Percentiles rank a stretch among this genome's conserved stretches.
These are phyloP conservation scores for Diaporthe destruens DNA, from an alignment of 2,329 filamentous ascomycete genomes.

Conservation along the genomic window DNA sequence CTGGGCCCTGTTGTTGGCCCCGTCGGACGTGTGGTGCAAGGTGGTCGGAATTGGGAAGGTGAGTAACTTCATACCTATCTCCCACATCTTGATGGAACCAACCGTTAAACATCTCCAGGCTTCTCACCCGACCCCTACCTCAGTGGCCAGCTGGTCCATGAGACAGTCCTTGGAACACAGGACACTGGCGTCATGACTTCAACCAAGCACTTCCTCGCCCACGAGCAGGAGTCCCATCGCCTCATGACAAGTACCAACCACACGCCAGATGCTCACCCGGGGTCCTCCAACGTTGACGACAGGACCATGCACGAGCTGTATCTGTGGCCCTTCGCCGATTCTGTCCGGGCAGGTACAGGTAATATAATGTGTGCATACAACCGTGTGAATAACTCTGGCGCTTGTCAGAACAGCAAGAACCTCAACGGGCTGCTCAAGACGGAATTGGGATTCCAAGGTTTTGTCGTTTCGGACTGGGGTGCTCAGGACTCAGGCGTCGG, in stretches of 20 bases:
- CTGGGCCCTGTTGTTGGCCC: slow-evolving; percentile 82
- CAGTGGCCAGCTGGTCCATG: slow-evolving; percentile 56
- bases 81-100: no score
- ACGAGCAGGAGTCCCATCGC: slow-evolving; percentile 54
- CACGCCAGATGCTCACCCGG: slow-evolving; percentile 63
- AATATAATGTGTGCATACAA: slow-evolving; percentile 42
- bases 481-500: slow-evolving; percentile 75
- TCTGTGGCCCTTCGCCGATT: slow-evolving; percentile 53
- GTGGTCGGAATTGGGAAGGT: slow-evolving; percentile 73
- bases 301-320: slow-evolving; percentile 60
- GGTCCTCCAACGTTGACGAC: slow-evolving; percentile 56
- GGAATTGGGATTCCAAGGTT: slow-evolving; percentile 73
- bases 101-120: slow-evolving; percentile 45
- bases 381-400: slow-evolving; percentile 59
- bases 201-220: slow-evolving; percentile 75
- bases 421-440: slow-evolving; percentile 76
- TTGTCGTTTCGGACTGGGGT: slow-evolving; percentile 76
- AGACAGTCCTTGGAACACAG: slow-evolving; percentile 78
- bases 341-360: slow-evolving; percentile 33
- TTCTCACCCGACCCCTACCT: slow-evolving; percentile 72
- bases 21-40: slow-evolving; percentile 69
- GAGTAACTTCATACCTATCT: no score
- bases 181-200: slow-evolving; percentile 79
- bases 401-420: slow-evolving; percentile 76
- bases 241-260: slow-evolving; percentile 59